Evolutionary conservation across 2,329 filamentous ascomycete species (phyloP), one percentile per base, ranked within the genome.

Genomic region (Claviceps cyperi): DNA sequence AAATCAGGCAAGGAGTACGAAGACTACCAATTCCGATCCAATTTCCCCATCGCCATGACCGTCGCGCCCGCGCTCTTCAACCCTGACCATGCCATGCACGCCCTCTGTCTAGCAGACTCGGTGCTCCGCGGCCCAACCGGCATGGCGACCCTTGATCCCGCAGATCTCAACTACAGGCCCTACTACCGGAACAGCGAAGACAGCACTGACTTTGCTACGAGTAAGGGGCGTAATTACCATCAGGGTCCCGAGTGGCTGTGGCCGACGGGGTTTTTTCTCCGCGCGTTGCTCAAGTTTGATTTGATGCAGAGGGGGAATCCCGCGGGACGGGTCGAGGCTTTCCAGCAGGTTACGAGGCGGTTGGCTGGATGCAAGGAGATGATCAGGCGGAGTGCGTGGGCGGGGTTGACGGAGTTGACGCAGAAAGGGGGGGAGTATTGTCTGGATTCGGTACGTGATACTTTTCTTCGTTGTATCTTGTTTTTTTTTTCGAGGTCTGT

Each of bases 241-340:
- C 91, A 97, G 66, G 92, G 92, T 4, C 94, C 92, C 0, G 92
- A 98, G 66, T 98, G 92, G 92, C 71, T 96, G 22, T 98, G 92
- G 92, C 94, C 91, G 0, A 91, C 88, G 1, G 92, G 92, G 4
- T 98, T 89, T 72, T 98, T 95, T 74, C 74, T 96, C 21, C 82
- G 94, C 46, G 92, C 92, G 1, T 71, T 98, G 56, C 76, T 98
- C 55, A 86, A 89, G 65, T 97, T 97, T 60, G 89, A 96, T 63
- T 70, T 97, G 47, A 75, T 77, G 70, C 75, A 89, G 32, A 77
- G 87, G 46, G 59, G 57, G 37, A 67, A 66, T 2, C 57, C 63
- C 0, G 74, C 86, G 59, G 86, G 84, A 54, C 78, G 82, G 35
- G 84, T 83, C 1, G 92, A 97, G 67, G 86, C 85, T 4, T 95